Conservation (phyloP, 1,284 basidiomycete genomes). For the Microbotryum saponariae region DNA sequence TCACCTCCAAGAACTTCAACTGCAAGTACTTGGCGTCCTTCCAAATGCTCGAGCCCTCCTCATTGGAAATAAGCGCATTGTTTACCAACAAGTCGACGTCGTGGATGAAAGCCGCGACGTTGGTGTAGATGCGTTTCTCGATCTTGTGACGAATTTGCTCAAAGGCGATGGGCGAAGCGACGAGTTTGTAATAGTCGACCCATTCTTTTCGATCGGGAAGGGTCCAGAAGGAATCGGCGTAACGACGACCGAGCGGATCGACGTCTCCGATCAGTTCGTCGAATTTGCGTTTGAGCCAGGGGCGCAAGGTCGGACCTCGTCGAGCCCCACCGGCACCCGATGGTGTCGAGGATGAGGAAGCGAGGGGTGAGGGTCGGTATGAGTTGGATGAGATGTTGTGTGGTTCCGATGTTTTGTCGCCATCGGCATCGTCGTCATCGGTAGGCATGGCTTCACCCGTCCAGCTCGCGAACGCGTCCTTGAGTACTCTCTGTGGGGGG, state of each 20-base stretch:
- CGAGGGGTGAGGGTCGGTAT: background rate
- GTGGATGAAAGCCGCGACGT: slow-evolving; percentile 26
- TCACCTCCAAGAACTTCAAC: slow-evolving; percentile 32
- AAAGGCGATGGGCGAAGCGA: slow-evolving; percentile 25
- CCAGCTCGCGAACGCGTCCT: slow-evolving; percentile 15
- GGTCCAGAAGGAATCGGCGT: slow-evolving; percentile 31
- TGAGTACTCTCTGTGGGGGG: slow-evolving; percentile 17
- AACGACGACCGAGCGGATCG: slow-evolving; percentile 24
- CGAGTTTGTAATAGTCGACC: slow-evolving; percentile 36
- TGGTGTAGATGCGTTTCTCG: slow-evolving; percentile 28
- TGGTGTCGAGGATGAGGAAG: background rate
- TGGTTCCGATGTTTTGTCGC: background rate
- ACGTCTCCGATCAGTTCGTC: slow-evolving; percentile 16
- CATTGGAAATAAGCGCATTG: slow-evolving; percentile 37
- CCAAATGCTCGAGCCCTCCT: slow-evolving; percentile 34
- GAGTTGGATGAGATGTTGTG: background rate
- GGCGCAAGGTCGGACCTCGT: slow-evolving; percentile 24
- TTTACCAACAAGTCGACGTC: slow-evolving; percentile 32
- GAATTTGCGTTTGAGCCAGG: slow-evolving; percentile 31
- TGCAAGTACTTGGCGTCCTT: slow-evolving; percentile 33
- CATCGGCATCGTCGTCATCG: slow-evolving; percentile 17
- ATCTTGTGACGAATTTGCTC: slow-evolving; percentile 22
- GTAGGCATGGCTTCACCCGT: slow-evolving; percentile 20
- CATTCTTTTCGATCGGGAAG: slow-evolving; percentile 30
- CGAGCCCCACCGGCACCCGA: background rate